Evolutionary conservation across 1,284 basidiomycete species (phyloP).

Genomic region (Marasmius oreades): DNA sequence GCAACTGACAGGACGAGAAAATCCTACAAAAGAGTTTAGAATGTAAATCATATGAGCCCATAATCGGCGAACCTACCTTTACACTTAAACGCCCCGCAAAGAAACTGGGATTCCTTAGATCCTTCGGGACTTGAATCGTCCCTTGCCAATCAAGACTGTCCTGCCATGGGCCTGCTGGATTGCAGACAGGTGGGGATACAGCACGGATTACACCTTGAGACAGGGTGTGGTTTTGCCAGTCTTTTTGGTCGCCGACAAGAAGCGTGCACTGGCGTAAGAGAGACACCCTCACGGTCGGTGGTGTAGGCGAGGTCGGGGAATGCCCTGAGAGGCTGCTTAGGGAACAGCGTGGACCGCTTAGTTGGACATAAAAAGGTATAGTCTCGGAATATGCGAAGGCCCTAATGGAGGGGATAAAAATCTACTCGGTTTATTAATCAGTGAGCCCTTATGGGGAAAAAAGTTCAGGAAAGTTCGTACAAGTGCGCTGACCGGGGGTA

Average conservation of each 20-base stretch:
- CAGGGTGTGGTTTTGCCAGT: slow-evolving; percentile 10
- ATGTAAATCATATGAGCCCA: not conserved
- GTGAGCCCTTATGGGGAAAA: not conserved
- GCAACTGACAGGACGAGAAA: slow-evolving; percentile 45
- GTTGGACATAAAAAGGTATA: slow-evolving; percentile 61
- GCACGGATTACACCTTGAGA: slow-evolving; percentile 7
- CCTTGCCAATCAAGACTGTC: slow-evolving; percentile 30
- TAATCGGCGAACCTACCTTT: slow-evolving; percentile 18
- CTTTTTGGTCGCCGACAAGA: slow-evolving; percentile 11
- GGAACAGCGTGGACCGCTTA: slow-evolving; percentile 42
- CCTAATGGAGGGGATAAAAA: slow-evolving; percentile 50
- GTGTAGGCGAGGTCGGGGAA: not conserved
- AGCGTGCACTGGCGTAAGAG: slow-evolving; percentile 5
- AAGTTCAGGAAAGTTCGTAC: slow-evolving; percentile 32
- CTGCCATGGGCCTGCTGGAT: not conserved
- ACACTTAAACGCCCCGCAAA: slow-evolving; percentile 22
- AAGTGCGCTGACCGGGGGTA: slow-evolving; percentile 42
- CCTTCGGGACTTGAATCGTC: slow-evolving; percentile 21
- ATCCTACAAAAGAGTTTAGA: slow-evolving; percentile 37
- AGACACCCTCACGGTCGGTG: slow-evolving; percentile 7
- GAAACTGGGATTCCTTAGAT: slow-evolving; percentile 23
- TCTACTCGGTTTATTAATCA: slow-evolving; percentile 23
- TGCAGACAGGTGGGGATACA: slow-evolving; percentile 8
- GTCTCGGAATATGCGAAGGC: slow-evolving; percentile 48
- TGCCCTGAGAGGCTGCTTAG: slow-evolving; percentile 33